Conservation (phyloP, 495 filamentous ascomycete species). For the Aspergillus wentii region DNA sequence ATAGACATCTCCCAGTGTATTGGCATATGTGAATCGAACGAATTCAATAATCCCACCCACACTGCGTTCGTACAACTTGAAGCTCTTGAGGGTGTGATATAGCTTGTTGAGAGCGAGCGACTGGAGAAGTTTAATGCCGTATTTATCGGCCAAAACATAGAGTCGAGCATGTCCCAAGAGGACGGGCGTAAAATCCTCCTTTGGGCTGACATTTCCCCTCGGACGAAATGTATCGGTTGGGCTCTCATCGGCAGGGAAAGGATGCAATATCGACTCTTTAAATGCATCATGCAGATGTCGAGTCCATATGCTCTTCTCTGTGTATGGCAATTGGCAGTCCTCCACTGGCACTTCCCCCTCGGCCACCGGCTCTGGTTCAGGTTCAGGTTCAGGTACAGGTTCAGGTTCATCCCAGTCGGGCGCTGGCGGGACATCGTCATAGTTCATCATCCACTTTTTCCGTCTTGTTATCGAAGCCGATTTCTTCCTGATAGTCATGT, state of each 20-base stretch:
- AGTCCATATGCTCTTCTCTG: conserved; percentile 11
- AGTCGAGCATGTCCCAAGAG: conserved; percentile 33
- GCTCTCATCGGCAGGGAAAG: background rate
- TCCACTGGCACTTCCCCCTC: background rate
- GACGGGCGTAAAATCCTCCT: conserved; percentile 30
- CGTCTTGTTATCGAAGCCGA: background rate
- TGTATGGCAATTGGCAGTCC: conserved; percentile 2
- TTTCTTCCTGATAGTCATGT: too few species aligned
- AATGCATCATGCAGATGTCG: conserved; percentile 8
- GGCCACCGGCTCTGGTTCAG: background rate
- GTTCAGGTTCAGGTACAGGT: conserved; percentile 3
- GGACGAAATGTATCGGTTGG: conserved; percentile 2
- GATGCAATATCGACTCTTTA: background rate
- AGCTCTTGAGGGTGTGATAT: background rate
- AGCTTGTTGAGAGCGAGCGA: background rate
- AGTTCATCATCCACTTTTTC: background rate
- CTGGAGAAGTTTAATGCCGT: background rate
- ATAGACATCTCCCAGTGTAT: background rate
- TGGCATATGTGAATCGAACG: background rate
- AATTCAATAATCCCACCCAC: background rate
- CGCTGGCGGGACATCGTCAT: background rate
- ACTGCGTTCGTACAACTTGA: background rate
- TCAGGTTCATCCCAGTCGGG: background rate
- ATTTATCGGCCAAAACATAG: conserved; percentile 27
- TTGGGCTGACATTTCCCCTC: conserved; percentile 3